phyloP scores from a whole-genome alignment of 2,329 filamentous ascomycete genomes.

The Botrytis squamosa region DNA sequence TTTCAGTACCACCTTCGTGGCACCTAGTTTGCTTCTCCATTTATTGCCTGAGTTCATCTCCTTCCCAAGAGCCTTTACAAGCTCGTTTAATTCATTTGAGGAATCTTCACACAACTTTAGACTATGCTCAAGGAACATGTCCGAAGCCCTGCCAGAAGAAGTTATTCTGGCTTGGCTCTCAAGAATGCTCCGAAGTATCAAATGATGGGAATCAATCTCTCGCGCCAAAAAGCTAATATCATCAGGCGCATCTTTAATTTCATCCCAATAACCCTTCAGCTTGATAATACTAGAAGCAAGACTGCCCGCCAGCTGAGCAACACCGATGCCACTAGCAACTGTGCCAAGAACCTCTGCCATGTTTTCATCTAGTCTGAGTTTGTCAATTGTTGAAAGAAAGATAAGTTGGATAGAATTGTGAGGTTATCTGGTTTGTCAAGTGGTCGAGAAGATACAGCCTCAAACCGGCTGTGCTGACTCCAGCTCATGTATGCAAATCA shows the following conservation, averaged over 20 bases:
- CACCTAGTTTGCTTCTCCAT: conserved; percentile 21
- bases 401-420: neutral
- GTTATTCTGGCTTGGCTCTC: conserved; percentile 14
- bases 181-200: conserved; percentile 22
- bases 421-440: neutral
- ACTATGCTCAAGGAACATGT: conserved; percentile 10
- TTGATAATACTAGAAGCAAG: conserved; percentile 23
- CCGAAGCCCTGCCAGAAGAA: neutral
- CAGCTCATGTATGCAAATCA: neutral
- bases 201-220: conserved; percentile 22
- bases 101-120: conserved; percentile 24
- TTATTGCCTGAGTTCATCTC: conserved; percentile 18
- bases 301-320: conserved; percentile 21
- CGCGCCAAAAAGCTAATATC: conserved; percentile 21
- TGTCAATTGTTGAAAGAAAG: neutral
- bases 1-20: conserved; percentile 21
- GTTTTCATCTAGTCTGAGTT: too few species aligned
- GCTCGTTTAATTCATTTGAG: conserved; percentile 9
- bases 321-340: conserved; percentile 23
- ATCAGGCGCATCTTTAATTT: conserved; percentile 24
- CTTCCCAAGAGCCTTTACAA: conserved; percentile 12
- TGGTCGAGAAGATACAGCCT: neutral
- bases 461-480: neutral
- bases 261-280: conserved; percentile 26
- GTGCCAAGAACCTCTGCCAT: conserved; percentile 24